Conservation (phyloP, 169 alveolate genomes). For the Besnoitia besnoiti region DNA sequence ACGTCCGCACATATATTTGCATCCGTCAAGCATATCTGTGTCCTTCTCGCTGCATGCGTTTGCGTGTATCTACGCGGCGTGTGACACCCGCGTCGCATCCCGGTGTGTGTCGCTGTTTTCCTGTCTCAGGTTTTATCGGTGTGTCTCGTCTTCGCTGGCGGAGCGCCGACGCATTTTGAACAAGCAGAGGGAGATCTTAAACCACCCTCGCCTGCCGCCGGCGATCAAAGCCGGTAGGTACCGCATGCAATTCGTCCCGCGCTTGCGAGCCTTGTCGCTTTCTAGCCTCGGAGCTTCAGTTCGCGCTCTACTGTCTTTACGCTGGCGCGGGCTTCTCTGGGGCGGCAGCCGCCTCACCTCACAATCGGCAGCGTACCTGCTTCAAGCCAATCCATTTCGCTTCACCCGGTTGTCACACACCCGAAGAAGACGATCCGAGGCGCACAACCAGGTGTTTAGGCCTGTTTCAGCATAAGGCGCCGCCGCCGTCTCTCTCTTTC, state of each 20-base stretch:
- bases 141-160: not conserved
- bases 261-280: not conserved
- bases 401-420: too few species aligned
- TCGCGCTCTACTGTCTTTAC: too few species aligned
- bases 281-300: not conserved
- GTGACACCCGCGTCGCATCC: not conserved
- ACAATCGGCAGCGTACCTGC: too few species aligned
- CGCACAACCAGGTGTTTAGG: too few species aligned
- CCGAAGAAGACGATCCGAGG: too few species aligned
- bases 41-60: not conserved
- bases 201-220: not conserved
- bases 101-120: not conserved
- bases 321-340: too few species aligned
- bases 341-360: too few species aligned
- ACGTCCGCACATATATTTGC: not conserved
- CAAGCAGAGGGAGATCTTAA: not conserved
- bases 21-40: not conserved
- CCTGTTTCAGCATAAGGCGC: too few species aligned
- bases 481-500: too few species aligned
- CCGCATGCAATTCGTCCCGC: too few species aligned
- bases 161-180: not conserved
- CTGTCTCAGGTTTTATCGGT: not conserved
- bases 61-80: not conserved
- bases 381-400: too few species aligned
- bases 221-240: not conserved